Base-by-base conservation (phyloP, 768 basidiomycete genomes). In the Xerocomellus chrysenteron region DNA sequence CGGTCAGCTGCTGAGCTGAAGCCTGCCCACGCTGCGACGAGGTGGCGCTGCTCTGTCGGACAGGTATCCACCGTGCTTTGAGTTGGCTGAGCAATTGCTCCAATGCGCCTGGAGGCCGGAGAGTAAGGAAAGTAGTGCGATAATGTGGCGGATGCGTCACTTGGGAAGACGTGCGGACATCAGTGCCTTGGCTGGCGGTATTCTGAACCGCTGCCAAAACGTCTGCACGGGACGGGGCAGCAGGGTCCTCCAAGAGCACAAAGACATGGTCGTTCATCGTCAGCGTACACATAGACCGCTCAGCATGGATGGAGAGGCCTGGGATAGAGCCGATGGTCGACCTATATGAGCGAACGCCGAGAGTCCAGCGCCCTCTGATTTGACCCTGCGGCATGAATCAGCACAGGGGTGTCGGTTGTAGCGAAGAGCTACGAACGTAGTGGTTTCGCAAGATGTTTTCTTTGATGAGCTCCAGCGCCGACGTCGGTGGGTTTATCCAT, bases 221-320 rank as follows among this genome's bases (percentile, higher is more conserved):
- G 54, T 90, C 90, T 50, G 80, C 80, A 56, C 84, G 80, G 36
- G 78, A 82, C 1, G 88, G 90, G 11, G 88, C 88, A 11, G 78
- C 73, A 35, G 87, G 87, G 68, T 92, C 90, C 63, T 92, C 90
- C 26, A 92, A 73, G 7, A 86, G 78, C 24, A 91, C 89, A 67
- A 90, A 92, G 26, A 88, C 87, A 61, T 87, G 87, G 44, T 91
- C 83, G 55, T 86, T 83, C 86, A 91, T 88, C 2, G 88, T 88
- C 19, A 92, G 76, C 17, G 88, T 76, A 61, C 81, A 87, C 83
- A 92, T 88, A 2, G 81, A 81, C 32, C 90, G 80, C 66, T 92
- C 90, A 4, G 80, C 73, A 16, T 74, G 75, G 26, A 82, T 62
- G 43, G 82, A 76, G 47, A 79, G 62, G 12, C 81, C 81, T 5